phyloP scores from a whole-genome alignment of 495 filamentous ascomycete species.

The Talaromyces nanjingensis region DNA sequence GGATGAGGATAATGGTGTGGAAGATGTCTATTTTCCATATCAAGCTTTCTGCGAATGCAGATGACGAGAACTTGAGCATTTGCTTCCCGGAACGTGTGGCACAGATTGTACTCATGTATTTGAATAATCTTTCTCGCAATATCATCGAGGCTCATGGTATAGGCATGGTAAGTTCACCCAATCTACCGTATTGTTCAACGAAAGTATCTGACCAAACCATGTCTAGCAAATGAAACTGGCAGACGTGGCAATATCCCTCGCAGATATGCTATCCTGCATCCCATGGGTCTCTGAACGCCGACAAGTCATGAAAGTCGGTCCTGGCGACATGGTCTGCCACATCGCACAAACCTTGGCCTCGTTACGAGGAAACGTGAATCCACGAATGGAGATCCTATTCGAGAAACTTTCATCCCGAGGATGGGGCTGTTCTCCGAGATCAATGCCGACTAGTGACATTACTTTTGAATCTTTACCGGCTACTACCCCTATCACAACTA shows the following conservation, averaged over 20 bases:
- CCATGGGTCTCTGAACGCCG: conserved; percentile 8
- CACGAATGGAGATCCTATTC: conserved; percentile 9
- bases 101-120: conserved; percentile 24
- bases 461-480: neutral
- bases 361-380: conserved; percentile 8
- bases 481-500: neutral
- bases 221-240: conserved; percentile 39
- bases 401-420: conserved; percentile 1
- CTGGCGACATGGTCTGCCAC: conserved; percentile 3
- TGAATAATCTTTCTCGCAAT: conserved; percentile 10
- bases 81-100: conserved; percentile 34
- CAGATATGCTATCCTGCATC: conserved; percentile 20
- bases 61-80: conserved; percentile 11
- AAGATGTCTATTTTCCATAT: conserved; percentile 19
- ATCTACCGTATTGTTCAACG: no score
- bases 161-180: conserved; percentile 30
- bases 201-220: no score
- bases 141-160: conserved; percentile 32
- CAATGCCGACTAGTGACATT: neutral
- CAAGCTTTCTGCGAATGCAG: conserved; percentile 6
- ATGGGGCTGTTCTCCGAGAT: neutral
- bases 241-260: conserved; percentile 39
- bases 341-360: conserved; percentile 5
- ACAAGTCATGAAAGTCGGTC: conserved; percentile 8
- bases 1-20: conserved; percentile 44